Percentiles rank a stretch among this genome's conserved stretches.
Evolutionary conservation across 768 basidiomycete genomes (phyloP).

Genomic region (Leccinum imitatum): DNA sequence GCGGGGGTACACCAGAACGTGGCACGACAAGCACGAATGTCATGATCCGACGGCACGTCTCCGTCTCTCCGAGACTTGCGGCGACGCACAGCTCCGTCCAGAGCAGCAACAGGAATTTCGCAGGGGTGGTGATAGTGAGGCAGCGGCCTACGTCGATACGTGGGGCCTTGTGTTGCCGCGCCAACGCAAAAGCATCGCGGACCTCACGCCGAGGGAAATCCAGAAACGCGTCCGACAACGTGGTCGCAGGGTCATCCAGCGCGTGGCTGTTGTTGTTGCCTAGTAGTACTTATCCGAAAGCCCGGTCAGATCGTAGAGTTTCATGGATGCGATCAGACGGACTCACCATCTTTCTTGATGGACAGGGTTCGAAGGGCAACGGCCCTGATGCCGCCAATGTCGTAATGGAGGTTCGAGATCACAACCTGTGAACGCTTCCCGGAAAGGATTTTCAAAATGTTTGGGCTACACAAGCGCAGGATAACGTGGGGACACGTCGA

Average conservation of each 20-base stretch:
- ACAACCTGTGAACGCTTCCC: constrained; percentile 38
- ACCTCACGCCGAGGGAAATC: constrained; percentile 59
- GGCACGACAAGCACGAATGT: constrained; percentile 70
- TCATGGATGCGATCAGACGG: not conserved
- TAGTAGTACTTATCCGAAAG: constrained; percentile 10
- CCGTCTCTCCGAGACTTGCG: constrained; percentile 57
- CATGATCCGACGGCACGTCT: constrained; percentile 61
- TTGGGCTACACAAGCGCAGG: constrained; percentile 59
- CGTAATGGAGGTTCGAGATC: constrained; percentile 31
- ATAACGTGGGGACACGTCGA: constrained; percentile 65
- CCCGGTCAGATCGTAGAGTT: constrained; percentile 1
- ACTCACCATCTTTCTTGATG: constrained; percentile 38
- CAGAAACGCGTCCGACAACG: constrained; percentile 40
- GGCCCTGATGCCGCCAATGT: constrained; percentile 40
- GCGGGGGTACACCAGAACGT: constrained; percentile 52
- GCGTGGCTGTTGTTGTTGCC: constrained; percentile 16
- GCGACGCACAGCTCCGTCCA: constrained; percentile 64
- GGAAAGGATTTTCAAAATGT: constrained; percentile 47
- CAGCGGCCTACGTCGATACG: constrained; percentile 66
- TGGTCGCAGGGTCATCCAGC: constrained; percentile 18
- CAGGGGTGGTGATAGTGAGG: constrained; percentile 55
- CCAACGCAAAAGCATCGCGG: constrained; percentile 53
- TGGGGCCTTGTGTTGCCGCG: constrained; percentile 62
- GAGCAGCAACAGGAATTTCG: constrained; percentile 61
- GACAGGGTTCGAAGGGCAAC: constrained; percentile 41